Conservation (phyloP, 1,284 basidiomycete genomes). For the Caloboletus inedulis region DNA sequence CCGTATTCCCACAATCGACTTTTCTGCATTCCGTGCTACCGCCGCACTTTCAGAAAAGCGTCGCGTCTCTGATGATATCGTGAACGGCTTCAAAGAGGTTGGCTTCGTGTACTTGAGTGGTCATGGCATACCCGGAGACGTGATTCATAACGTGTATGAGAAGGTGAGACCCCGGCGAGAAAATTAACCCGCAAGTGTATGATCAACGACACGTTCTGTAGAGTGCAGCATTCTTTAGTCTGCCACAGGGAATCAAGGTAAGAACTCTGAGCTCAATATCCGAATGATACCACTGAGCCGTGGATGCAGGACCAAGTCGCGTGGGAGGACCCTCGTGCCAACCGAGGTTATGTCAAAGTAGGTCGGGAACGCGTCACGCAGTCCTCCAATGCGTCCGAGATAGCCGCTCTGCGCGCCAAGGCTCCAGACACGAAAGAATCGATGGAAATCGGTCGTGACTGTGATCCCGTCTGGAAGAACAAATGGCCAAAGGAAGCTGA, state of each 20-base stretch:
- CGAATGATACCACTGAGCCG: not conserved
- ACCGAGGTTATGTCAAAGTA: constrained; percentile 77
- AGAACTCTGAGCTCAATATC: not conserved
- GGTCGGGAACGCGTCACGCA: constrained; percentile 82
- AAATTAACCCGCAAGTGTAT: not conserved
- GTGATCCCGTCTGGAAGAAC: constrained; percentile 73
- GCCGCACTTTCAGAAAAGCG: constrained; percentile 54
- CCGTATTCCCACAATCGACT: constrained; percentile 75
- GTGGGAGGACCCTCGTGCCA: constrained; percentile 80
- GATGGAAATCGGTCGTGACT: constrained; percentile 84
- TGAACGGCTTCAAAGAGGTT: constrained; percentile 73
- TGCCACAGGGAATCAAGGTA: constrained; percentile 65
- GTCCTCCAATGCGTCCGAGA: constrained; percentile 67
- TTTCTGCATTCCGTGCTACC: constrained; percentile 59
- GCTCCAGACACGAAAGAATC: constrained; percentile 80
- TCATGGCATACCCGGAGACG: constrained; percentile 59
- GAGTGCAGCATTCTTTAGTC: constrained; percentile 71
- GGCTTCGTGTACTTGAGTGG: constrained; percentile 73
- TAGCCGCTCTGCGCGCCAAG: constrained; percentile 64
- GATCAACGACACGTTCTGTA: constrained; percentile 26
- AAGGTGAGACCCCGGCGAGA: constrained; percentile 44
- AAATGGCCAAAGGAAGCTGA: constrained; percentile 70
- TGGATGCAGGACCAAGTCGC: constrained; percentile 50
- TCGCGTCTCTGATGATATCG: constrained; percentile 63
- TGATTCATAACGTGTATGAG: constrained; percentile 54